Base-by-base conservation (phyloP, 1,139 yeast genomes). In the Suhomyces yuchorum region DNA sequence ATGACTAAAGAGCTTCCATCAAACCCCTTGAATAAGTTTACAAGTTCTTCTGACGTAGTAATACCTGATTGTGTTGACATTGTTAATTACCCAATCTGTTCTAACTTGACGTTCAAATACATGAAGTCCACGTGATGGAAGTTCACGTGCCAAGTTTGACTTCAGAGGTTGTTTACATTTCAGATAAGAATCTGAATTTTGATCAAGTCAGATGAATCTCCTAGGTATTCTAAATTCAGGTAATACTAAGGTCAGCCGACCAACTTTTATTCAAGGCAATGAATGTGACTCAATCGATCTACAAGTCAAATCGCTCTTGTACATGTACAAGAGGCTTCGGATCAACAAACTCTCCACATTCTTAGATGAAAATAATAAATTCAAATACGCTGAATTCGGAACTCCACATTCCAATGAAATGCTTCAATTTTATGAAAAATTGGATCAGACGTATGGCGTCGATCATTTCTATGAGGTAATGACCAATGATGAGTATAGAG, bases 41-140 rank as follows among this genome's bases (percentile, higher is more conserved):
- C 53, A 14, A 81, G 67, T n/a, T 66, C 71, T 43, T 66, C 65
- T 32, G 80, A 73, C 15, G 86, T 81, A 2, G 75, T 64, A 44
- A 86, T 86, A 49, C 92, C 92, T 11, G 91, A 85, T 65, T 83
- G 87, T 37, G 82, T 80, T 0, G 92, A 83, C 92, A 85, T 83
- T 22, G 20, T 15, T 20, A 20, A 22, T 35, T 19, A 19, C 12
- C 2, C 12, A 1, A 17, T 11, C 11, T 17, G 5, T 19, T 18
- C 19, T 9, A 15, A n/a, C 3, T n/a, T n/a, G n/a, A 22, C 17
- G 15, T 22, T 34, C 37, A 8, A 12, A 18, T 34, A 18, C 9
- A 18, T 8, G 12, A 11, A 3, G 14, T 7, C 15, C 43, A 33
- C 22, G 43, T 40, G 43, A 23, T 6, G 11, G 15, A 40, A 14